These are phyloP conservation scores for Chaetomiaceae sp. DNA, from an alignment of 2,329 filamentous ascomycete species.

Conservation along the genomic window DNA sequence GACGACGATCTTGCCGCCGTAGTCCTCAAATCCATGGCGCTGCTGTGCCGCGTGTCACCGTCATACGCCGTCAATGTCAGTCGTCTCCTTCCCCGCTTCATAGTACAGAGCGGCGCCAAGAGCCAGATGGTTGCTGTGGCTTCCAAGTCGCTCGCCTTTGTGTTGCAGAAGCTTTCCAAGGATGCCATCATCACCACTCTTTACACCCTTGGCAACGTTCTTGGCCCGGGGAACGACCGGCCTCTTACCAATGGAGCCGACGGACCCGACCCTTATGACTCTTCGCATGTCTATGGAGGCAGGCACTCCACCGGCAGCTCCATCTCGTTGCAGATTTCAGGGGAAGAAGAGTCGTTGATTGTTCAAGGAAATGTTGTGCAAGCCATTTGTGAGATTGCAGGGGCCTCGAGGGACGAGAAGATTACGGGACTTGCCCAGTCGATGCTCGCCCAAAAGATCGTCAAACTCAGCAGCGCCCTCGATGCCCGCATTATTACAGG, in stretches of 20 bases:
- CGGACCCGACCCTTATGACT: slow-evolving; percentile 36
- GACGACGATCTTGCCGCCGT: slow-evolving; percentile 72
- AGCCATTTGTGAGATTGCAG: slow-evolving; percentile 86
- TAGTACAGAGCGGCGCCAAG: slow-evolving; percentile 75
- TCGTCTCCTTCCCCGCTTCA: slow-evolving; percentile 75
- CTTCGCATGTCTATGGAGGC: slow-evolving; percentile 45
- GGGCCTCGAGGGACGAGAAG: slow-evolving; percentile 76
- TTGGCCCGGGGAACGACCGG: slow-evolving; percentile 65
- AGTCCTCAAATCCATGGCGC: slow-evolving; percentile 74
- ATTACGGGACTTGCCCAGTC: slow-evolving; percentile 90
- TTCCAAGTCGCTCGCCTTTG: slow-evolving; percentile 76
- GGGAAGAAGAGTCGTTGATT: slow-evolving; percentile 71
- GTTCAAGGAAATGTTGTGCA: slow-evolving; percentile 89
- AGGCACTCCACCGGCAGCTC: slow-evolving; percentile 65
- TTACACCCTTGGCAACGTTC: slow-evolving; percentile 92
- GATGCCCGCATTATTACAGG: slow-evolving; percentile 84
- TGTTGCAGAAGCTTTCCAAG: slow-evolving; percentile 77
- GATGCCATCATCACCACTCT: slow-evolving; percentile 92
- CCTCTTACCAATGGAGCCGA: slow-evolving; percentile 50
- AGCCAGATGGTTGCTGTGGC: slow-evolving; percentile 68
- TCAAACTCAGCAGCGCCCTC: slow-evolving; percentile 72
- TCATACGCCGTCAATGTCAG: slow-evolving; percentile 70
- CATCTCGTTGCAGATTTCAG: slow-evolving; percentile 69
- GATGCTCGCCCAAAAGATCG: slow-evolving; percentile 94
- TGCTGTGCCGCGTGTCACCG: slow-evolving; percentile 72